Conservation (phyloP, 352 stramenopile species). For the Globisporangium paroecandrum region DNA sequence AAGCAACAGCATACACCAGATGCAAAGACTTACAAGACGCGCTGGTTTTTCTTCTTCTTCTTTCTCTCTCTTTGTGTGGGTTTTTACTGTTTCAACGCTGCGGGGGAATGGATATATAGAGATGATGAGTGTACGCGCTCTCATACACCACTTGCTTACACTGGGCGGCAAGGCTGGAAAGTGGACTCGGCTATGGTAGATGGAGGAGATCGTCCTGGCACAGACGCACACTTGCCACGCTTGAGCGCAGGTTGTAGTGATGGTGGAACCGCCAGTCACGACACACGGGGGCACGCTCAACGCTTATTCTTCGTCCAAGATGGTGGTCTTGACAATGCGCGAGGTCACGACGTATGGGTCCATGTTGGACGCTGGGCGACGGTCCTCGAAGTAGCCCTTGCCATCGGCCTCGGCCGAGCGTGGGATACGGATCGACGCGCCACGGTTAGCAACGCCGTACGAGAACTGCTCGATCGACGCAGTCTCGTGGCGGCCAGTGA, state of each 20-base stretch:
- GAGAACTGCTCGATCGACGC: conserved; percentile 95
- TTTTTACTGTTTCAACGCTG: conserved; percentile 8
- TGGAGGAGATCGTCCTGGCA: neutral
- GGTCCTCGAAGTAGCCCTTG: conserved; percentile 95
- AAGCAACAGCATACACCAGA: neutral
- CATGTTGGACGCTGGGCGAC: conserved; percentile 96
- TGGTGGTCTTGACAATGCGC: conserved; percentile 97
- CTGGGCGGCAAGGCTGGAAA: neutral
- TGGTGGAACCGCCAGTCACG: neutral
- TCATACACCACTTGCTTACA: neutral
- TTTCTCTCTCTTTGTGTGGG: conserved; percentile 9
- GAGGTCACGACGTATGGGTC: conserved; percentile 97
- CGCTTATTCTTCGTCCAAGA: conserved; percentile 68
- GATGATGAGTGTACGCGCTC: neutral
- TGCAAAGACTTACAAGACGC: neutral
- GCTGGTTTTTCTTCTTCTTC: neutral
- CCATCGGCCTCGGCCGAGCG: conserved; percentile 85
- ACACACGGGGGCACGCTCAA: neutral
- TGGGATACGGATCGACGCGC: conserved; percentile 92
- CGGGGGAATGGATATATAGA: conserved; percentile 10
- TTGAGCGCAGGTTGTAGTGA: neutral
- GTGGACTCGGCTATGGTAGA: neutral
- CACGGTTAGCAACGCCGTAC: conserved; percentile 97
- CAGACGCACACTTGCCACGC: neutral
- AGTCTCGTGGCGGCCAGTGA: conserved; percentile 96